Evolutionary conservation across 1,284 basidiomycete genomes (phyloP).

Genomic region (Somion occarium): DNA sequence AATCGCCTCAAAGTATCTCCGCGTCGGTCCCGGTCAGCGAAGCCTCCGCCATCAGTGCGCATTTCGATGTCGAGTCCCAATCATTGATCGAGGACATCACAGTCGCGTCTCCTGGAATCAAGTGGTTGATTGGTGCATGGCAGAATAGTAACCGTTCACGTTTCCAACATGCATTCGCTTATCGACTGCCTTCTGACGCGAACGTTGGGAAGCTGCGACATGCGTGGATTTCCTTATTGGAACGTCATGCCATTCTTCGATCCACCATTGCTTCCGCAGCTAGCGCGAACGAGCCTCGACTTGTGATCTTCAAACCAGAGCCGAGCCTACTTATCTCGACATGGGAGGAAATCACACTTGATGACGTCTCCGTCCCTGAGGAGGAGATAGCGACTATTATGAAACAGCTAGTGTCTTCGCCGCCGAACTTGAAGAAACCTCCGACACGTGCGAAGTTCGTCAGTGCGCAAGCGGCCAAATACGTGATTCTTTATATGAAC

Average conservation of each 20-base stretch:
- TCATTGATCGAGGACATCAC: constrained; percentile 15
- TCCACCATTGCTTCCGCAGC: constrained; percentile 34
- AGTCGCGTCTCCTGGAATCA: constrained; percentile 31
- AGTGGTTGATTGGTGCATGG: constrained; percentile 42
- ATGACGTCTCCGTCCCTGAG: constrained; percentile 11
- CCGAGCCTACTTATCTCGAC: constrained; percentile 11
- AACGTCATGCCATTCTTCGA: constrained; percentile 36
- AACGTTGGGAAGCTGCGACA: constrained; percentile 25
- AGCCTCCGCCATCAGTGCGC: constrained; percentile 12
- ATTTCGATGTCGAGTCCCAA: constrained; percentile 10
- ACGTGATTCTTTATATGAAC: constrained; percentile 41
- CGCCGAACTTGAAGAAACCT: constrained; percentile 29
- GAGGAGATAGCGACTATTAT: constrained; percentile 26
- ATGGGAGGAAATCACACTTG: constrained; percentile 20
- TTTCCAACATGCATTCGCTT: constrained; percentile 44
- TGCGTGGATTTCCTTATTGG: constrained; percentile 35
- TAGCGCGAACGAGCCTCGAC: constrained; percentile 27
- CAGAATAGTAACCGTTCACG: constrained; percentile 35
- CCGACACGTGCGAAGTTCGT: constrained; percentile 32
- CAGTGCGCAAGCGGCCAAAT: constrained; percentile 22
- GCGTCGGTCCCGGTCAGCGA: constrained; percentile 10
- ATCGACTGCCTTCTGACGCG: constrained; percentile 29
- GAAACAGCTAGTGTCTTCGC: constrained; percentile 30
- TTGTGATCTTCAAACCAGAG: constrained; percentile 33
- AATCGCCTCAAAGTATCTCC: background rate